phyloP scores from a whole-genome alignment of 345 rosid species.

The Salix exigua region DNA sequence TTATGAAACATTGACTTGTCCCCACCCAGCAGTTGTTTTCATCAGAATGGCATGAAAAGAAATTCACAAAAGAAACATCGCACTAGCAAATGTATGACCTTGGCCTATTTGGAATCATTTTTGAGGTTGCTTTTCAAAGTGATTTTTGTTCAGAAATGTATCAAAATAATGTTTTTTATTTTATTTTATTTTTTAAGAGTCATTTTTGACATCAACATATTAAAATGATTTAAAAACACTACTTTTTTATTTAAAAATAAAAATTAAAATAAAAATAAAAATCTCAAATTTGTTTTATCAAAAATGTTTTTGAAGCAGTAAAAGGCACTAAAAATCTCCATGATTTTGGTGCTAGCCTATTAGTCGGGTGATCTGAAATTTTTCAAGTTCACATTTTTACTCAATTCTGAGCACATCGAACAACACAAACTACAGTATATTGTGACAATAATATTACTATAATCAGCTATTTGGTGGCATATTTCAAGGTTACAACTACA shows the following conservation, averaged over 20 bases:
- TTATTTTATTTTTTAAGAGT: too few relatives aligned
- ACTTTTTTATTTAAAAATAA: too few relatives aligned
- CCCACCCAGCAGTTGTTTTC: background rate
- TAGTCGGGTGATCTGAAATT: background rate
- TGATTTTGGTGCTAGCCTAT: background rate
- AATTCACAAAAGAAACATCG: background rate
- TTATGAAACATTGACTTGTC: background rate
- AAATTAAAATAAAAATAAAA: too few relatives aligned
- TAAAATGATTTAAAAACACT: too few relatives aligned
- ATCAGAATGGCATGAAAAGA: background rate
- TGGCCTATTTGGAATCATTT: too few relatives aligned
- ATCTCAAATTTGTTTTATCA: too few relatives aligned
- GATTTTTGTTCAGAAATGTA: too few relatives aligned
- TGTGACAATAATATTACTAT: background rate
- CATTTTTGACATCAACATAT: too few relatives aligned
- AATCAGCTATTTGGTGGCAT: background rate
- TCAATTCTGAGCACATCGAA: background rate
- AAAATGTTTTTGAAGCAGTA: too few relatives aligned
- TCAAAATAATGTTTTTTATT: too few relatives aligned
- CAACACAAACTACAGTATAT: background rate
- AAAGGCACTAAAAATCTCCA: background rate
- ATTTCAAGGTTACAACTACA: background rate
- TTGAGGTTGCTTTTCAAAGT: too few relatives aligned
- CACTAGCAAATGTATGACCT: background rate
- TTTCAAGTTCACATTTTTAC: background rate